phyloP scores from a whole-genome alignment of 768 basidiomycete species.

The Lyophyllum semitale region DNA sequence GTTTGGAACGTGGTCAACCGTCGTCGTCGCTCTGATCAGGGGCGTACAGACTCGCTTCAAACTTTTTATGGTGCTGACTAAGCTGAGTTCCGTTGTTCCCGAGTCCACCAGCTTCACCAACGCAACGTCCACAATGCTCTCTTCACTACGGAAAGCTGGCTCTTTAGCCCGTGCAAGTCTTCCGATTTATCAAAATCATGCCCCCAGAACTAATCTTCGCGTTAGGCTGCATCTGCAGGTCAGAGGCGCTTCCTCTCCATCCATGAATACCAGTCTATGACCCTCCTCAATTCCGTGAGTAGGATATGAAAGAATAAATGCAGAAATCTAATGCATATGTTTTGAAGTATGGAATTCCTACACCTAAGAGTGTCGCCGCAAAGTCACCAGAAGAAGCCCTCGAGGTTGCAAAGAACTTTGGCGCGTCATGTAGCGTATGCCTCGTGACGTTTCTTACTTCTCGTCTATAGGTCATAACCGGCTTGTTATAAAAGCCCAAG shows the following conservation, averaged over 20 bases:
- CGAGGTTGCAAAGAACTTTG: slow-evolving; percentile 86
- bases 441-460: slow-evolving; percentile 6
- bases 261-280: slow-evolving; percentile 98
- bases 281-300: slow-evolving; percentile 87
- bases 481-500: slow-evolving; percentile 98
- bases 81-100: slow-evolving; percentile 26
- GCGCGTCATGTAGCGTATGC: slow-evolving; percentile 42
- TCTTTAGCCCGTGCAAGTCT: slow-evolving; percentile 62
- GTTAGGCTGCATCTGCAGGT: slow-evolving; percentile 67
- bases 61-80: slow-evolving; percentile 45
- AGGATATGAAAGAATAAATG: not conserved
- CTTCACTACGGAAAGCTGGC: slow-evolving; percentile 65
- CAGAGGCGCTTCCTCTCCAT: slow-evolving; percentile 94
- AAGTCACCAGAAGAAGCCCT: slow-evolving; percentile 89
- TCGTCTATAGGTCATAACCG: slow-evolving; percentile 58
- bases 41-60: slow-evolving; percentile 13
- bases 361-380: slow-evolving; percentile 88
- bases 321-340: not conserved
- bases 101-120: slow-evolving; percentile 20
- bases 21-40: slow-evolving; percentile 74
- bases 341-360: slow-evolving; percentile 88
- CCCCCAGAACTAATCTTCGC: slow-evolving; percentile 10
- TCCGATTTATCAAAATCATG: not conserved
- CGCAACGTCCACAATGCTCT: slow-evolving; percentile 55
- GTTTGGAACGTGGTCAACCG: slow-evolving; percentile 49